These are phyloP conservation scores for Podaxis pistillaris DNA, from an alignment of 768 basidiomycete genomes.

Conservation along the genomic window DNA sequence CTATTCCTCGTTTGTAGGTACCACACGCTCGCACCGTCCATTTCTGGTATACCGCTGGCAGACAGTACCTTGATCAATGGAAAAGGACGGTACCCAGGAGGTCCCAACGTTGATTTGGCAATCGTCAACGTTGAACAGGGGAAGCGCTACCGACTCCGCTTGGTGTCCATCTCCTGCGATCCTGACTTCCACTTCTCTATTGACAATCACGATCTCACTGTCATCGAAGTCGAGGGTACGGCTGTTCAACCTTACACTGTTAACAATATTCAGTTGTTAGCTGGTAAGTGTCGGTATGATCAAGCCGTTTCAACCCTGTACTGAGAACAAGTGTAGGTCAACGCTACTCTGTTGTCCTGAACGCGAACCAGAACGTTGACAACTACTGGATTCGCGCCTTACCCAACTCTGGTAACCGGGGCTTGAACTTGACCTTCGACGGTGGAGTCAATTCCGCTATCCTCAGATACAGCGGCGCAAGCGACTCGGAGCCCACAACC, in stretches of 20 bases:
- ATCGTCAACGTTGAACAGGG: slow-evolving; percentile 35
- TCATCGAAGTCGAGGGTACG: slow-evolving; percentile 30
- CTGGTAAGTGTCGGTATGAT: slow-evolving; percentile 15
- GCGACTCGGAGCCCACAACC: background rate
- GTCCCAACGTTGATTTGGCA: slow-evolving; percentile 30
- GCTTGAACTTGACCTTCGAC: background rate
- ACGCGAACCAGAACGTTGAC: slow-evolving; percentile 25
- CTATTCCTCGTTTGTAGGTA: slow-evolving; percentile 24
- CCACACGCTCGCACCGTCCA: slow-evolving; percentile 17
- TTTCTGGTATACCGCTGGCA: slow-evolving; percentile 19
- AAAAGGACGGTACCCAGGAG: slow-evolving; percentile 32
- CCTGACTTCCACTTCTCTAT: slow-evolving; percentile 31
- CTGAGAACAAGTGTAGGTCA: slow-evolving; percentile 27
- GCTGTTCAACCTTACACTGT: slow-evolving; percentile 14
- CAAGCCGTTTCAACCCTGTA: background rate
- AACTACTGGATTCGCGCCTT: slow-evolving; percentile 33
- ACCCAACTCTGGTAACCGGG: slow-evolving; percentile 11
- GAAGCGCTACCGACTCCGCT: slow-evolving; percentile 46
- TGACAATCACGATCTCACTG: slow-evolving; percentile 29
- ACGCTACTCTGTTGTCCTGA: slow-evolving; percentile 41
- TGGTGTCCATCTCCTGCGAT: slow-evolving; percentile 43
- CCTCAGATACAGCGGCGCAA: background rate
- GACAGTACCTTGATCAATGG: slow-evolving; percentile 44
- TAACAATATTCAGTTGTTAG: slow-evolving; percentile 29
- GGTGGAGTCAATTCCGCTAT: background rate